Conservation (phyloP, 2,329 filamentous ascomycete species). For the Zasmidium cellare region DNA sequence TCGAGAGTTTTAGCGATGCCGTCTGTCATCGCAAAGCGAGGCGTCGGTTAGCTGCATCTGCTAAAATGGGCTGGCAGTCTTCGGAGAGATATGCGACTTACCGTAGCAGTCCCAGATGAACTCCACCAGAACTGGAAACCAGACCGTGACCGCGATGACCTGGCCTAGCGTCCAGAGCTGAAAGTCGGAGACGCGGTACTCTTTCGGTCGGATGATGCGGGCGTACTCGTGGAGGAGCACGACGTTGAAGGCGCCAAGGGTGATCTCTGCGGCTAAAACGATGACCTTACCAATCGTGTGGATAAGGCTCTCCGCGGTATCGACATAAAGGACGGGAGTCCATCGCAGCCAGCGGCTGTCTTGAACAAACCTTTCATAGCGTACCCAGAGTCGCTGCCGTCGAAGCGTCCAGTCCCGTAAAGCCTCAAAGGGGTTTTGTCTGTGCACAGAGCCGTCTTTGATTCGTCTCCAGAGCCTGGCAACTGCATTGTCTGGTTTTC, state of each 20-base stretch:
- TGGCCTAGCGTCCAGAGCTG: constrained; percentile 18
- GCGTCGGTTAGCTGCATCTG: not conserved
- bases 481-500: not conserved
- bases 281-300: constrained; percentile 1
- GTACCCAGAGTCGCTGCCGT: not conserved
- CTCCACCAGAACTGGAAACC: not conserved
- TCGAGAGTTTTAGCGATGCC: constrained; percentile 1
- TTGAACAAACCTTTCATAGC: not conserved
- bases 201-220: constrained; percentile 8
- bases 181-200: constrained; percentile 9
- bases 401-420: not conserved
- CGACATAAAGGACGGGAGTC: not conserved
- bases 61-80: not conserved
- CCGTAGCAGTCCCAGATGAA: not conserved
- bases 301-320: not conserved
- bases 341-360: not conserved
- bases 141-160: constrained; percentile 9
- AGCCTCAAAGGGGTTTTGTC: not conserved
- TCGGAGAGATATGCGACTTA: not conserved
- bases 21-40: not conserved
- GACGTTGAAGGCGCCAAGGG: constrained; percentile 5
- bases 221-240: constrained; percentile 13
- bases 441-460: not conserved
- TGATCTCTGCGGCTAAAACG: constrained; percentile 10
- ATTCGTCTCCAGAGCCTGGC: not conserved